phyloP scores from a whole-genome alignment of 306 rosid species.

The Trifolium pratense region DNA sequence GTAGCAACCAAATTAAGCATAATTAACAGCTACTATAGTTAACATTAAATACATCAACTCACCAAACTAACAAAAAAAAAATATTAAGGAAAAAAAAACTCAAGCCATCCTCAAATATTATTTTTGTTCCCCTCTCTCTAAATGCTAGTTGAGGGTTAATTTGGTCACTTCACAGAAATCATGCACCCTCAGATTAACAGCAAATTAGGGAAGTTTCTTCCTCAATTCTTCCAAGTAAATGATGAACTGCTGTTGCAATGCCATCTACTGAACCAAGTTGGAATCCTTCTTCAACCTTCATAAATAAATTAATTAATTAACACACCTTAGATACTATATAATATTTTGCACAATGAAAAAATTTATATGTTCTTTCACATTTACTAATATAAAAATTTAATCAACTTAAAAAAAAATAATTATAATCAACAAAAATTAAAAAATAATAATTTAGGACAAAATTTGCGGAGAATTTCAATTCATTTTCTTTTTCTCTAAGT shows the following conservation, averaged over 20 bases:
- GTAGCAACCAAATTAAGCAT: slow-evolving; percentile 19
- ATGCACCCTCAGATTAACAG: slow-evolving; percentile 28
- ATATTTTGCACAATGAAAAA: neutral
- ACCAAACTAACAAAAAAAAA: slow-evolving; percentile 16
- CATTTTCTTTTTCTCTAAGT: neutral
- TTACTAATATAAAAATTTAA: neutral
- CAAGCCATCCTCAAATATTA: slow-evolving; percentile 28
- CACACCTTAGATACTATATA: no score
- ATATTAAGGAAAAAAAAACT: neutral
- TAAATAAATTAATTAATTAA: neutral
- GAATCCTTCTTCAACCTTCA: slow-evolving; percentile 91
- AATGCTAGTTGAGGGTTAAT: slow-evolving; percentile 27
- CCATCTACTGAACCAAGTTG: slow-evolving; percentile 74
- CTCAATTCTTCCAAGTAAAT: slow-evolving; percentile 69
- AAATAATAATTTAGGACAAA: neutral
- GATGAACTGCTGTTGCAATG: slow-evolving; percentile 79
- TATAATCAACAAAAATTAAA: neutral
- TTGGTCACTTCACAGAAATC: slow-evolving; percentile 42
- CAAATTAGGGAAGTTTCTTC: slow-evolving; percentile 58
- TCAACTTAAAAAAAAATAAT: neutral
- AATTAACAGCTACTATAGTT: slow-evolving; percentile 29
- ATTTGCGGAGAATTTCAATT: neutral
- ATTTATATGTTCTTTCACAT: neutral
- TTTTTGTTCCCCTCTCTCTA: neutral
- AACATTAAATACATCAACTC: slow-evolving; percentile 37